Base-by-base conservation (phyloP, 1,139 yeast species). In the Sugiyamaella paludigena region DNA sequence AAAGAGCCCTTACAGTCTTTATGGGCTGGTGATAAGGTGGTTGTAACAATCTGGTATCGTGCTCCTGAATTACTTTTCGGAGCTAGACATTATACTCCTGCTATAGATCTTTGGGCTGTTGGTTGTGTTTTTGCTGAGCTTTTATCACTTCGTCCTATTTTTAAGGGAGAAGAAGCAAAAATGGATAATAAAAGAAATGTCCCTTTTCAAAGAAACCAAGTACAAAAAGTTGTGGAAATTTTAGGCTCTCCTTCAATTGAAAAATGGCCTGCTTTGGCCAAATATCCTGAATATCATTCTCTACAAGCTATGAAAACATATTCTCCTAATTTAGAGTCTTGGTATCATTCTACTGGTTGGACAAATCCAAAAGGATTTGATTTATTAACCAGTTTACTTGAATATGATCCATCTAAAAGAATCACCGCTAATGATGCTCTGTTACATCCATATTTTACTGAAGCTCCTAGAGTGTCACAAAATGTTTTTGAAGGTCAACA, bases 161-260 rank as follows among this genome's bases (percentile, higher is more conserved):
- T 92, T 71, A 92, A 94, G 66, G 98, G 98, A 39, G 99, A 92
- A 67, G 99, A 92, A 65, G 95, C 96, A 12, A 92, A 91, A 61
- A 85, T 91, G 76, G 98, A 91, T 64, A 87, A 86, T 58, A 89
- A 87, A 64, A 91, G 91, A 63, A 84, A 82, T 52, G 92, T 91
- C 2, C 98, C 98, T 3, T 92, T 92, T 66, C 98, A 92, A 67
- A 82, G 86, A 50, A 91, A 87, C 63, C 99, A 92, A 69, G 77
- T 91, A 64, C 86, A 87, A 59, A 89, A 89, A 63, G 91, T 92
- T 27, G 74, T 92, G 31, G 98, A 92, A 65, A 84, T 92, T 13
- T 69, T 92, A 57, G 99, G 99, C 0, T 81, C 95, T 0, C 99
- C 99, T 0, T 80, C 80, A 2, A 61, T 60, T 7, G 79, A 81